Conservation (phyloP, 2,329 filamentous ascomycete genomes). For the Xylariaceae sp. region DNA sequence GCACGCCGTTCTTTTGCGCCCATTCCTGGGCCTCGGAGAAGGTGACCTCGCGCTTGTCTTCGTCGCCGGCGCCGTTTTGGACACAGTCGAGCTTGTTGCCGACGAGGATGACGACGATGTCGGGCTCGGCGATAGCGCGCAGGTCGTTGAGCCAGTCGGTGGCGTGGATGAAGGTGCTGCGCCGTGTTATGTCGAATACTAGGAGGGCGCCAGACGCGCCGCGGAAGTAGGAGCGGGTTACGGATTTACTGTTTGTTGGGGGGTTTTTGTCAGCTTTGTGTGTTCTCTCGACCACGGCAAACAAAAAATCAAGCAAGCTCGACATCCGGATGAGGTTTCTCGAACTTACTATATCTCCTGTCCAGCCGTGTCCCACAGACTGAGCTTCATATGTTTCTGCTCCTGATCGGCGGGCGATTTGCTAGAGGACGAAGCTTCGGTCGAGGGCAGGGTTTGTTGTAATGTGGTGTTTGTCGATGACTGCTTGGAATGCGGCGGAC, state of each 20-base stretch:
- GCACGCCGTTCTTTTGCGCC: conserved; percentile 79
- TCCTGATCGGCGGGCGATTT: conserved; percentile 12
- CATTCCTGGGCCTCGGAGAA: conserved; percentile 82
- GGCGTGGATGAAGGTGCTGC: conserved; percentile 79
- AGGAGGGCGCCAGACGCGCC: conserved; percentile 70
- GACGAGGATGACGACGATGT: conserved; percentile 90
- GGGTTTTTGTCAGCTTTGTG: conserved; percentile 5
- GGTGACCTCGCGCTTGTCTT: conserved; percentile 67
- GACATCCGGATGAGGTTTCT: no score
- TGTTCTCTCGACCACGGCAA: background rate
- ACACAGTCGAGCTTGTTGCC: conserved; percentile 92
- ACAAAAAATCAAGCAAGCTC: no score
- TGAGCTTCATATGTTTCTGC: conserved; percentile 85
- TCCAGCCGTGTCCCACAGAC: conserved; percentile 91
- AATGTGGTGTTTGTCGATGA: conserved; percentile 3
- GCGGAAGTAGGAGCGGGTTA: conserved; percentile 90
- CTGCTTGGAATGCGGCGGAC: conserved; percentile 62
- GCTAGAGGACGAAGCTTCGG: background rate
- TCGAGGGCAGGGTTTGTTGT: background rate
- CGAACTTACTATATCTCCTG: conserved; percentile 81
- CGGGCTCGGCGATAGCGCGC: conserved; percentile 89
- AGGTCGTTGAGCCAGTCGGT: conserved; percentile 94
- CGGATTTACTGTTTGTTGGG: conserved; percentile 64
- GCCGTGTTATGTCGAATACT: conserved; percentile 90
- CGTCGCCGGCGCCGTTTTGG: conserved; percentile 31